These are phyloP conservation scores for Abelmoschus esculentus DNA, from an alignment of 345 rosid species.

Conservation along the genomic window DNA sequence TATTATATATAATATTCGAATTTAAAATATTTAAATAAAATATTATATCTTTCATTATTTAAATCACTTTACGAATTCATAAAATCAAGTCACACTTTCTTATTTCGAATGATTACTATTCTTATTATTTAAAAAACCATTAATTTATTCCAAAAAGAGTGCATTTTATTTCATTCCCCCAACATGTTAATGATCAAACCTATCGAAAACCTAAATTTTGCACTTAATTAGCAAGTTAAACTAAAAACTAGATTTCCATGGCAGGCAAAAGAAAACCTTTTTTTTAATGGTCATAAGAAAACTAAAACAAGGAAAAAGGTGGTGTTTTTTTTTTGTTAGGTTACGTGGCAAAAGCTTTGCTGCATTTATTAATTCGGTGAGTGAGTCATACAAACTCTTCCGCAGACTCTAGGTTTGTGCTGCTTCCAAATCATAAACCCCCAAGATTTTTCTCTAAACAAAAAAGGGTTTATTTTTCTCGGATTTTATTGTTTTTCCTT, in stretches of 20 bases:
- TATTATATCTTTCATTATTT: no score
- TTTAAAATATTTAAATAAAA: no score
- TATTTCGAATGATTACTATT: no score
- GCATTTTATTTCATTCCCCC: neutral
- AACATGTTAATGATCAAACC: neutral
- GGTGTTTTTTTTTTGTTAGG: no score
- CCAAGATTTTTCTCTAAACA: neutral
- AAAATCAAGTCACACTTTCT: no score
- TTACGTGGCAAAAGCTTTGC: conserved; percentile 5
- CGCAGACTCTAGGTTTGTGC: neutral
- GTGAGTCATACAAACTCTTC: neutral
- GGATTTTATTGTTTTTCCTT: neutral
- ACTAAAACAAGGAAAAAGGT: neutral
- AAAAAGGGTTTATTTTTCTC: neutral
- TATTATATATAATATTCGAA: no score
- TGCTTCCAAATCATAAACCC: neutral
- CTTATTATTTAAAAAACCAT: no score
- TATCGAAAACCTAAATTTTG: neutral
- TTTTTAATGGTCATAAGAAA: no score
- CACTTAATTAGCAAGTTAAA: neutral
- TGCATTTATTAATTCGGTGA: neutral
- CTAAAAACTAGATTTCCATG: neutral
- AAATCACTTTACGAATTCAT: no score
- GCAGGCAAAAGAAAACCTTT: neutral
- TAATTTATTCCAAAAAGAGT: no score